Conservation (phyloP, 495 filamentous ascomycete species). For the Penicillium diatomitis region DNA sequence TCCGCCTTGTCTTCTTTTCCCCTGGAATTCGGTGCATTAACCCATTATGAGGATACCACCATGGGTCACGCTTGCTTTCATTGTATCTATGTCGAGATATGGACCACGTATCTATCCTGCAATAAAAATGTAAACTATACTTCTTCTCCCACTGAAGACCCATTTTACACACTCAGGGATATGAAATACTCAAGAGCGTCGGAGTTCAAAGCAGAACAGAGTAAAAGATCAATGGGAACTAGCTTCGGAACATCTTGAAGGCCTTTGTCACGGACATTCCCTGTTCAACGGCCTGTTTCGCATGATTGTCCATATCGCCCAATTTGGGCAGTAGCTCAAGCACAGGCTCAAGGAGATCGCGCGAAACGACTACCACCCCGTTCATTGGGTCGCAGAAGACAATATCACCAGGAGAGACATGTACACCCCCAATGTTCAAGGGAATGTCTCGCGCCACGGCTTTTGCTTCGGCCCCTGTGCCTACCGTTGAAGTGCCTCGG, state of each 20-base stretch:
- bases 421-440: constrained; percentile 41
- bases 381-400: constrained; percentile 52
- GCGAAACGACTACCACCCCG: constrained; percentile 56
- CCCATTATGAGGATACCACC: constrained; percentile 19
- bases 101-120: background rate
- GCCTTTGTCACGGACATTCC: constrained; percentile 51
- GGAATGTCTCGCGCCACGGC: constrained; percentile 45
- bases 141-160: background rate
- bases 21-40: constrained; percentile 20
- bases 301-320: constrained; percentile 50
- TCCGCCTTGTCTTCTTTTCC: constrained; percentile 1
- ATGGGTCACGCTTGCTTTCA: constrained; percentile 12
- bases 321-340: constrained; percentile 45
- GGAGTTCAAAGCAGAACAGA: too few relatives aligned
- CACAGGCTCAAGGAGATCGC: constrained; percentile 37
- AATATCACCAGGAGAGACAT: constrained; percentile 49
- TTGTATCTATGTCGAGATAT: constrained; percentile 3
- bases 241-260: constrained; percentile 36
- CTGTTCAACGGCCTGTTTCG: constrained; percentile 47
- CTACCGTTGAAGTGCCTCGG: constrained; percentile 46
- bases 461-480: constrained; percentile 51
- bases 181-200: too few relatives aligned
- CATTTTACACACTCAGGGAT: too few relatives aligned
- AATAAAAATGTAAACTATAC: background rate
- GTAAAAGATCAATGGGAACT: background rate